phyloP scores from a whole-genome alignment of 2,329 filamentous ascomycete genomes.

The Sporothrix brunneoviolacea region DNA sequence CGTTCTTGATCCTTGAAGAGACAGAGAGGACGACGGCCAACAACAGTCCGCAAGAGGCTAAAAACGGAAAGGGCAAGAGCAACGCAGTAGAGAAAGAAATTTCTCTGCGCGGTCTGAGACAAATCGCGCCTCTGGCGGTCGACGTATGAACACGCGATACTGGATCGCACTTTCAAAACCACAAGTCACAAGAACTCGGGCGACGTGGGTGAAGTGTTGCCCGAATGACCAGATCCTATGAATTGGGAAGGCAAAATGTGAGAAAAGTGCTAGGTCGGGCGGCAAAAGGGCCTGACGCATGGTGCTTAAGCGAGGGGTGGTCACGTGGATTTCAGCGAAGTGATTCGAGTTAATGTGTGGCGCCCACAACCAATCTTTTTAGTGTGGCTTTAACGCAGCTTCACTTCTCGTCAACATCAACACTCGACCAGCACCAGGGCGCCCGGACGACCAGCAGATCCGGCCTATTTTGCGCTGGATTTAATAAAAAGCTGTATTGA shows the following conservation, averaged over 20 bases:
- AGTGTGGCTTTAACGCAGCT: constrained; percentile 5
- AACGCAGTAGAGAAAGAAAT: neutral
- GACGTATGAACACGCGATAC: too few species aligned
- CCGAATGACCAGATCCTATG: neutral
- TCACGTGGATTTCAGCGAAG: constrained; percentile 2
- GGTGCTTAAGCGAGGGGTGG: neutral
- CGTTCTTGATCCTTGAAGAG: neutral
- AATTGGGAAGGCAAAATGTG: neutral
- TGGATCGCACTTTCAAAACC: neutral
- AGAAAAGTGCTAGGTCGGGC: neutral
- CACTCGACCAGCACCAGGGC: neutral
- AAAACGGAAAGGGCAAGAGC: neutral
- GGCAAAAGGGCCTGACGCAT: neutral
- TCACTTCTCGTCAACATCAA: neutral
- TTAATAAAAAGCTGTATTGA: neutral
- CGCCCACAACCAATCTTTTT: constrained; percentile 1
- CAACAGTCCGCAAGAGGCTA: neutral
- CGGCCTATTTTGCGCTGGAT: too few species aligned
- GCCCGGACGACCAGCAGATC: too few species aligned
- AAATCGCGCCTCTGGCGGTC: neutral
- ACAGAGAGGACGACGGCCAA: neutral
- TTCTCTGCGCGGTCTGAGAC: too few species aligned
- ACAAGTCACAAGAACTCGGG: neutral
- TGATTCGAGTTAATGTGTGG: neutral
- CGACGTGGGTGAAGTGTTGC: neutral